Conservation (phyloP, 441 rosid species). For the Brassica hybrid region DNA sequence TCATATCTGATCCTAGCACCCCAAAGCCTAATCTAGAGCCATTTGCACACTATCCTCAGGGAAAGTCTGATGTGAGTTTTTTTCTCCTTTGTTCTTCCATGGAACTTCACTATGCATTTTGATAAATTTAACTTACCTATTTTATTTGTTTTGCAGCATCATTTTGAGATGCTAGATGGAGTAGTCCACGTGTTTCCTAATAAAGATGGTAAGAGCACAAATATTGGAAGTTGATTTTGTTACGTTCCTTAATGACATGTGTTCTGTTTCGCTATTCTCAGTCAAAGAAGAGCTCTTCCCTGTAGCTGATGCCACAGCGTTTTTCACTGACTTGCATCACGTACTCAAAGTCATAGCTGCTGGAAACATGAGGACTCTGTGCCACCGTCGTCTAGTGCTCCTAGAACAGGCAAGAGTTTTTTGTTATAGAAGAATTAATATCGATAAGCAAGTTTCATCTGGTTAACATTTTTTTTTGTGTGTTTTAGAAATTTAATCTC, state of each 20-base stretch:
- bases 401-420: conserved; percentile 79
- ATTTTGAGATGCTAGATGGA: conserved; percentile 96
- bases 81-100: neutral
- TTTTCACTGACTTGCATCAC: conserved; percentile 95
- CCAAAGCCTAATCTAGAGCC: conserved; percentile 95
- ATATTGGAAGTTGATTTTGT: conserved; percentile 11
- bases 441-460: conserved; percentile 20
- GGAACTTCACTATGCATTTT: neutral
- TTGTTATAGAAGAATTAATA: neutral
- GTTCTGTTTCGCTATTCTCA: conserved; percentile 43
- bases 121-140: conserved; percentile 26
- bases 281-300: conserved; percentile 87
- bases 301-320: conserved; percentile 92
- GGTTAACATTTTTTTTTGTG: conserved; percentile 31
- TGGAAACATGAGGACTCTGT: conserved; percentile 94
- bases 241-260: neutral
- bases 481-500: conserved; percentile 89
- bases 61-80: conserved; percentile 76
- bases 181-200: conserved; percentile 84
- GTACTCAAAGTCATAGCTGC: conserved; percentile 87
- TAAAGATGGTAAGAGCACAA: conserved; percentile 61
- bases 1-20: conserved; percentile 93
- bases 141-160: conserved; percentile 61
- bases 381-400: conserved; percentile 92
- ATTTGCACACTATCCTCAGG: conserved; percentile 74